Base-by-base conservation (phyloP, 2,329 filamentous ascomycete genomes). In the Xylaria polymorpha region DNA sequence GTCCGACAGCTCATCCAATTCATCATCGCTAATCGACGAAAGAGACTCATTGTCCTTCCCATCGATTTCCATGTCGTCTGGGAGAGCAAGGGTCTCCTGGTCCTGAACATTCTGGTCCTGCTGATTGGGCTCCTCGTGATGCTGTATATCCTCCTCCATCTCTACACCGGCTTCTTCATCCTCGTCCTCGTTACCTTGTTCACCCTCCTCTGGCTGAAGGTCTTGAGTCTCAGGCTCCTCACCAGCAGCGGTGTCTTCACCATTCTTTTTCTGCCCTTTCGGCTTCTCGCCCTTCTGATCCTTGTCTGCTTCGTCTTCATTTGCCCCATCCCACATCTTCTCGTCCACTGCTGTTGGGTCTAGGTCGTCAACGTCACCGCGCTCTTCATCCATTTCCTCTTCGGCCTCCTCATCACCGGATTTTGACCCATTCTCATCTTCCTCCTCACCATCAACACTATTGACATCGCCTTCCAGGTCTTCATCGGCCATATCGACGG, bases 281-380 rank as follows among this genome's bases (percentile, higher is more conserved):
- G 92, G 83, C 68, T 93, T 86, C 64, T 94, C 90, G 6, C 89
- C 91, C 76, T 93, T 85, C 76, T 93, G 92, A 53, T 98, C 92
- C 74, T 96, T 96, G 57, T 95, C 92, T 1, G 92, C 90, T 57
- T 94, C 90, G 53, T 94, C 87, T 51, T 93, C 91, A 62, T 91
- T 90, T 55, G 91, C 90, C 46, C 94, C 94, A 80, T 99, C 94
- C 96, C 96, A 99, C 88, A 98, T 94, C 85, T 98, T 99, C 83
- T 99, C 97, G 78, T 99, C 97, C 1, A 98, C 92, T 22, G 95
- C 93, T 18, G 90, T 92, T 14, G 94, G 91, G 74, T 97, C 95
- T 50, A 97, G 85, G 75, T 97, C 94, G 81, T 98, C 93, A 12
- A 98, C 94, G 75, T 94, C 92, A 1, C 94, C 96, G 5, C 92